phyloP scores from a whole-genome alignment of 768 basidiomycete genomes.

The Krasilnikovozyma curviuscula region DNA sequence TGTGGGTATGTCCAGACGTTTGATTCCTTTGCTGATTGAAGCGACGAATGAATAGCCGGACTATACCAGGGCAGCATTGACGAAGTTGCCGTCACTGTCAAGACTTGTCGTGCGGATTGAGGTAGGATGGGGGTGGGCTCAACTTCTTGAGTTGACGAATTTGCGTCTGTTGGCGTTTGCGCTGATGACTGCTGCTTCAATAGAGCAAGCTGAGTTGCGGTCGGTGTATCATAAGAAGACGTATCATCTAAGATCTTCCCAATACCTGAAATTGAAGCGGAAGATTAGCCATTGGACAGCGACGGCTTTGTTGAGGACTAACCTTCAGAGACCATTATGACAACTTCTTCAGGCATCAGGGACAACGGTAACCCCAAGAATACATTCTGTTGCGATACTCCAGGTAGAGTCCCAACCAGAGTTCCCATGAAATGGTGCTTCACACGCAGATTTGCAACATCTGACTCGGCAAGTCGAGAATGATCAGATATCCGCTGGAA shows the following conservation, averaged over 20 bases:
- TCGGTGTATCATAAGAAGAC: no score
- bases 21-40: conserved; percentile 43
- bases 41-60: conserved; percentile 34
- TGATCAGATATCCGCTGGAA: no score
- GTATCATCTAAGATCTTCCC: no score
- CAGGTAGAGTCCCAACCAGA: conserved; percentile 75
- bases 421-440: conserved; percentile 67
- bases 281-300: no score
- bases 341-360: conserved; percentile 79
- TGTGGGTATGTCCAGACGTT: conserved; percentile 61
- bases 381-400: conserved; percentile 85
- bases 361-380: conserved; percentile 84
- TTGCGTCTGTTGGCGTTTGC: no score
- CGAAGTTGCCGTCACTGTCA: no score
- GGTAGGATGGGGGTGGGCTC: no score
- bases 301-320: no score
- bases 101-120: conserved; percentile 25
- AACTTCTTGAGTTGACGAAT: no score
- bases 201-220: no score
- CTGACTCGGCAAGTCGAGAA: conserved; percentile 30
- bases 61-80: conserved; percentile 62
- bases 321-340: conserved; percentile 70
- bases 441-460: conserved; percentile 59
- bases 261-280: no score
- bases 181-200: no score